Evolutionary conservation across 331 rosid genomes (phyloP).

Genomic region (Acacia concinna): DNA sequence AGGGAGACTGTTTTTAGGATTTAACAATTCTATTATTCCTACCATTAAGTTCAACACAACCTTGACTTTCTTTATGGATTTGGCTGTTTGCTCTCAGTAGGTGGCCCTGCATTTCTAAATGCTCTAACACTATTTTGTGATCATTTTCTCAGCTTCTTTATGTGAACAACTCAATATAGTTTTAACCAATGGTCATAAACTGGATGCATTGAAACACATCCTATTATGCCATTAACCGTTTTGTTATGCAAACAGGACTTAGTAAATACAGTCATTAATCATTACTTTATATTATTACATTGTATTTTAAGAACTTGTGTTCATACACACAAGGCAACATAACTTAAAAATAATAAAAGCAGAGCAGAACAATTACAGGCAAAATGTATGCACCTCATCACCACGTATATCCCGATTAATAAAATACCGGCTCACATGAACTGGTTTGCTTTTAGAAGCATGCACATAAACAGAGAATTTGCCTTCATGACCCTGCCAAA

Average conservation of each 20-base stretch:
- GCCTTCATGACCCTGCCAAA: conserved; percentile 91
- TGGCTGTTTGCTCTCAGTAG: background rate
- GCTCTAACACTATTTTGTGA: background rate
- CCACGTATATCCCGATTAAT: conserved; percentile 68
- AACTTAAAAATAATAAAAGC: conserved; percentile 17
- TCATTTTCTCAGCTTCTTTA: background rate
- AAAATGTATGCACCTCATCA: conserved; percentile 56
- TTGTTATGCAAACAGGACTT: background rate
- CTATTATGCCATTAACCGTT: background rate
- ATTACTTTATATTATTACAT: background rate
- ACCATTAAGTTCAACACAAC: background rate
- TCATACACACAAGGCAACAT: background rate
- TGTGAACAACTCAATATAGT: background rate
- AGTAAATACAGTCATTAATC: background rate
- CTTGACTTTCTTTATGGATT: background rate
- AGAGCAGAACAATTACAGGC: conserved; percentile 17
- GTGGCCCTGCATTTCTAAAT: background rate
- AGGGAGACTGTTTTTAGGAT: background rate
- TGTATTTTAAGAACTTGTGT: background rate
- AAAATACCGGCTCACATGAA: conserved; percentile 82
- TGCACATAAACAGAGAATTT: conserved; percentile 92
- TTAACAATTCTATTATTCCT: background rate
- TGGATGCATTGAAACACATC: background rate
- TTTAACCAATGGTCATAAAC: background rate
- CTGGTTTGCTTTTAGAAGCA: conserved; percentile 79